Base-by-base conservation (phyloP, 2,329 filamentous ascomycete genomes). In the Endoconidiophora laricicola region DNA sequence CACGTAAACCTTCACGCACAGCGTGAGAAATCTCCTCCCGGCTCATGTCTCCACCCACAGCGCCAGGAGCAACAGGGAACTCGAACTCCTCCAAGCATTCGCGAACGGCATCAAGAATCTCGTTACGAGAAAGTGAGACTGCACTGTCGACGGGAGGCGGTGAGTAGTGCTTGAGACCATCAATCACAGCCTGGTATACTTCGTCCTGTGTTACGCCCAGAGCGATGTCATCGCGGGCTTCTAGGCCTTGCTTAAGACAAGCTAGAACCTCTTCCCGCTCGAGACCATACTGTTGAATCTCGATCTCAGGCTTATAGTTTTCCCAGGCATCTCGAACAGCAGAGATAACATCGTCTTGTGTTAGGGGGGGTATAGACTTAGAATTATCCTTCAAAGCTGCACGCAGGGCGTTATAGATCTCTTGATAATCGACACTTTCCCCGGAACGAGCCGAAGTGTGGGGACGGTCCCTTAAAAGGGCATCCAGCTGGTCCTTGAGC, bases 281-380 rank as follows among this genome's bases (percentile, higher is more conserved):
- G 1, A 96, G 70, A 2, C 88, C 90, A 55, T 93, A 83, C 58
- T 94, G 86, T 58, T 94, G 83, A 3, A 94, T 73, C 57, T 94
- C 82, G 46, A 94, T 86, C 58, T 95, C 86, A 1, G 90, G 90
- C 65, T 94, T 94, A 66, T 94, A 94, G 49, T 80, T 85, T 60
- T 95, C 90, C 78, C 87, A 94, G 1, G 88, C 90, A 57, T 94
- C 87, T 57, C 81, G 80, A 12, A 96, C 83, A 2, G 88, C 87
- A 24, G 83, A 75, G 2, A 96, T 74, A 36, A 96, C 85, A 52
- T 93, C 86, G 45, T 94, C 86, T 56, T 83, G 78, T 57, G 79
- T 81, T 44, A 86, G 65, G 12, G 26, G 12, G n/a, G n/a, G 69
- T 66, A 7, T 65, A 66, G 37, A 65, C 68, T 44, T 63, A 66